These are phyloP conservation scores for Termitomyces heimii DNA, from an alignment of 768 basidiomycete species.

Conservation along the genomic window DNA sequence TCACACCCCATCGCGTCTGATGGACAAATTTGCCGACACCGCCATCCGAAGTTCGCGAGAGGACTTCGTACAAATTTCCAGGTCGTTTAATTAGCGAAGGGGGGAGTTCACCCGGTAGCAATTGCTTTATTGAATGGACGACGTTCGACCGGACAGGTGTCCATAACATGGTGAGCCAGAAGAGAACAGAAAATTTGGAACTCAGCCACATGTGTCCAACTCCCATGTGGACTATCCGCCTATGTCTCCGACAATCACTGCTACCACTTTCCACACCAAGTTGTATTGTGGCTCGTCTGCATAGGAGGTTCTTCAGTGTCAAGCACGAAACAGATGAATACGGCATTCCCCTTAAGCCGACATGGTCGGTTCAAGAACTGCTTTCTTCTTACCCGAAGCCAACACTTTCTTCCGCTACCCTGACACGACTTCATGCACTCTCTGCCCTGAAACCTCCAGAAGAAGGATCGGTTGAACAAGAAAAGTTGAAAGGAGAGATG, in stretches of 20 bases:
- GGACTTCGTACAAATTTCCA: conserved; percentile 66
- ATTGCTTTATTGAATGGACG: conserved; percentile 40
- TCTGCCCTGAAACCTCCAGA: conserved; percentile 68
- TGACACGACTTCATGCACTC: conserved; percentile 62
- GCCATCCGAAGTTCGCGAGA: conserved; percentile 61
- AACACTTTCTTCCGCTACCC: conserved; percentile 45
- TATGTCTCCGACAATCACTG: conserved; percentile 17
- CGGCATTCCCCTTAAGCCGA: conserved; percentile 61
- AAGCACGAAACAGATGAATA: conserved; percentile 40
- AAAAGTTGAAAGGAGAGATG: conserved; percentile 48
- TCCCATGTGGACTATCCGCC: conserved; percentile 16
- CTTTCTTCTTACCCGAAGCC: conserved; percentile 75
- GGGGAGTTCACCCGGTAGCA: conserved; percentile 54
- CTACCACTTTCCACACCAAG: conserved; percentile 1
- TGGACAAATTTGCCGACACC: conserved; percentile 64
- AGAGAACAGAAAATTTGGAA: conserved; percentile 20
- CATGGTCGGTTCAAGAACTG: conserved; percentile 77
- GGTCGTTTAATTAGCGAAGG: conserved; percentile 51
- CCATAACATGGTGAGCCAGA: conserved; percentile 26
- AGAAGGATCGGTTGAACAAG: conserved; percentile 48
- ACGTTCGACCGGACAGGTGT: conserved; percentile 26
- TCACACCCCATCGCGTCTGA: conserved; percentile 69
- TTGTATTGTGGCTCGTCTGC: conserved; percentile 5
- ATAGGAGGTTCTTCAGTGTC: conserved; percentile 4
- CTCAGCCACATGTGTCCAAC: conserved; percentile 12